Evolutionary conservation across 2,329 filamentous ascomycete genomes (phyloP).

Genomic region (Trichoderma semiorbis): DNA sequence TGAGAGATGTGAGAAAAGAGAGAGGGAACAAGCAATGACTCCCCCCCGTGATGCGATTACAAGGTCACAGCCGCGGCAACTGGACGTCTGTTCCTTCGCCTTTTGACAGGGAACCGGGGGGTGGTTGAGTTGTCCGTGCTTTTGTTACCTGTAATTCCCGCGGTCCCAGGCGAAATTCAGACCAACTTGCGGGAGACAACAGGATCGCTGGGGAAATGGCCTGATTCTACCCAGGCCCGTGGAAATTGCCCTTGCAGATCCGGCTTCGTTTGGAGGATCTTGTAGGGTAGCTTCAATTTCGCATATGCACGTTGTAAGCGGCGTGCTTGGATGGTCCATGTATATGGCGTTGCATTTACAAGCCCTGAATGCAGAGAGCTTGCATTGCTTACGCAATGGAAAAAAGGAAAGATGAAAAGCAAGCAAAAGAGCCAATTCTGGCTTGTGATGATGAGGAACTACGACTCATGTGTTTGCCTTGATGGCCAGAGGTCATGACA

Average conservation of each 20-base stretch:
- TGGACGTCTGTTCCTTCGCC: not conserved
- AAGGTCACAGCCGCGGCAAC: not conserved
- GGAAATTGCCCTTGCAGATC: constrained; percentile 7
- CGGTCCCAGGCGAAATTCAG: not conserved
- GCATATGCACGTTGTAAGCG: not conserved
- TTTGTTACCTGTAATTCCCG: not conserved
- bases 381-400: not conserved
- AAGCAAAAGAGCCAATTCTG: not conserved
- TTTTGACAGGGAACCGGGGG: not conserved
- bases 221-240: not conserved
- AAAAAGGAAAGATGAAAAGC: not conserved
- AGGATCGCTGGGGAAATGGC: not conserved
- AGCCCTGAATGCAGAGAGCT: not conserved
- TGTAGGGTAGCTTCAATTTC: constrained; percentile 8
- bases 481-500: not conserved
- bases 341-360: not conserved
- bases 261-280: not conserved
- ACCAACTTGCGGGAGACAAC: not conserved
- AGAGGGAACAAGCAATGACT: not conserved
- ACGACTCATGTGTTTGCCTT: not conserved
- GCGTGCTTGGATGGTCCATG: not conserved
- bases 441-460: not conserved
- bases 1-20: not conserved
- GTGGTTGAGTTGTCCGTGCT: not conserved
- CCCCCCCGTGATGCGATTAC: not conserved